These are phyloP conservation scores for Sphaerulina musiva DNA, from an alignment of 2,329 filamentous ascomycete genomes.

Conservation along the genomic window DNA sequence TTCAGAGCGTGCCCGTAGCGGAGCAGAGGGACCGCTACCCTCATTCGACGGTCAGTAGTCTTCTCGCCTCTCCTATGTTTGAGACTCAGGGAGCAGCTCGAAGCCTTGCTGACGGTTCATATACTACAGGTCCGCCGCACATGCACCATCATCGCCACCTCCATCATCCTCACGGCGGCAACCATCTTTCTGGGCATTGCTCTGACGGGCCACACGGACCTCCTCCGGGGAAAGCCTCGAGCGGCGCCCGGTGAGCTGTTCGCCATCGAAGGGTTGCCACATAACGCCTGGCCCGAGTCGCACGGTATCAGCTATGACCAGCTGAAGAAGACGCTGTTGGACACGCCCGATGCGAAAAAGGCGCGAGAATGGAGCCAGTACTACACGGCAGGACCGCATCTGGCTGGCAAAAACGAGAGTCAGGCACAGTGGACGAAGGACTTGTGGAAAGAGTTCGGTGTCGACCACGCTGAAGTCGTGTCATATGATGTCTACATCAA, in stretches of 20 bases:
- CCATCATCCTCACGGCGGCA: conserved; percentile 34
- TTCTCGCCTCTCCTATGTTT: not conserved
- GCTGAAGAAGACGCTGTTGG: conserved; percentile 49
- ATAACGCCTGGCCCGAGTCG: conserved; percentile 37
- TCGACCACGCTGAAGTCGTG: conserved; percentile 41
- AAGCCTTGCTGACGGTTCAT: not conserved
- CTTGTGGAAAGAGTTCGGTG: conserved; percentile 45
- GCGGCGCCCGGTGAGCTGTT: conserved; percentile 18
- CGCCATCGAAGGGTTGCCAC: conserved; percentile 28
- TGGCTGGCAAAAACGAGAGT: conserved; percentile 47
- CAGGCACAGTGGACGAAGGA: conserved; percentile 49
- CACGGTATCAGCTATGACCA: conserved; percentile 49
- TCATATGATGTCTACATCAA: conserved; percentile 49
- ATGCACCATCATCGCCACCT: conserved; percentile 52
- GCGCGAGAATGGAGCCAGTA: conserved; percentile 46
- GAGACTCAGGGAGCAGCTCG: not conserved
- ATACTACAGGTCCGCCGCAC: conserved; percentile 50
- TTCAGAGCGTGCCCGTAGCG: conserved; percentile 55
- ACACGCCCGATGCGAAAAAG: conserved; percentile 50
- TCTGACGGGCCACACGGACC: conserved; percentile 30
- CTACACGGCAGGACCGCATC: conserved; percentile 47
- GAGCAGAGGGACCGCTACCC: conserved; percentile 50
- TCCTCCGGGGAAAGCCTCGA: conserved; percentile 32
- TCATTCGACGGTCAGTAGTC: conserved; percentile 25
- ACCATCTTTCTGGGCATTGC: conserved; percentile 37